Conservation (phyloP, 2,329 filamentous ascomycete species). For the Xylaria arbuscula region DNA sequence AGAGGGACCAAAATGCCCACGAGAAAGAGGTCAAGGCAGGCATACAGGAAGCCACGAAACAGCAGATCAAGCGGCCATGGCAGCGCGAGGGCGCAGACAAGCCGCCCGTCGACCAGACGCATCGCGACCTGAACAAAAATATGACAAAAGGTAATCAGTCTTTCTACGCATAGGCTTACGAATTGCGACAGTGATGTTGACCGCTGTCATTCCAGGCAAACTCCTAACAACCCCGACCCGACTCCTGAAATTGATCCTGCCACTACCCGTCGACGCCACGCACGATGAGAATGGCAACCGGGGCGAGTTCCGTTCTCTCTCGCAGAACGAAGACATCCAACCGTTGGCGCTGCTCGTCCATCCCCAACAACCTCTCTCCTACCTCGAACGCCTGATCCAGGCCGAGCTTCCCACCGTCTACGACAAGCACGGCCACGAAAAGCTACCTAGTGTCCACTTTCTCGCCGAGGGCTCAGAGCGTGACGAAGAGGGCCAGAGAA, state of each 20-base stretch:
- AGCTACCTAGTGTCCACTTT: constrained; percentile 80
- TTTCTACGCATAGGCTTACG: background rate
- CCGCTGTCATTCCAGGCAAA: constrained; percentile 62
- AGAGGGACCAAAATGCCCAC: constrained; percentile 46
- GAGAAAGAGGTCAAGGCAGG: constrained; percentile 50
- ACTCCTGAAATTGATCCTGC: constrained; percentile 77
- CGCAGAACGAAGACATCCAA: constrained; percentile 77
- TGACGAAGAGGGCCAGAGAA: constrained; percentile 59
- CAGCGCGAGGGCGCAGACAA: constrained; percentile 69
- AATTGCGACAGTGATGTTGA: constrained; percentile 8
- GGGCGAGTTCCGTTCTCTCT: constrained; percentile 49
- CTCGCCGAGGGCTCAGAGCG: constrained; percentile 80
- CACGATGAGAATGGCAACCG: constrained; percentile 63
- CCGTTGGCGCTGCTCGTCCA: constrained; percentile 87
- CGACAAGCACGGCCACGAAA: constrained; percentile 71
- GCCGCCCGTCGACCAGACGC: constrained; percentile 65
- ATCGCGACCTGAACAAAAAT: constrained; percentile 54
- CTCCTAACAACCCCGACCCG: constrained; percentile 76
- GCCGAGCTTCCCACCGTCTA: constrained; percentile 80
- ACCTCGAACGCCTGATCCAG: constrained; percentile 89
- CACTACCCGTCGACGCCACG: constrained; percentile 66
- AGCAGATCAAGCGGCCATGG: constrained; percentile 70
- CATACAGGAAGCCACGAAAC: constrained; percentile 58
- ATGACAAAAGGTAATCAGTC: constrained; percentile 71
- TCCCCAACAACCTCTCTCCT: constrained; percentile 89